Percentiles rank a stretch among this genome's conserved stretches.
These are phyloP conservation scores for Trichosporon coremiiforme DNA, from an alignment of 1,284 basidiomycete genomes.

Conservation along the genomic window DNA sequence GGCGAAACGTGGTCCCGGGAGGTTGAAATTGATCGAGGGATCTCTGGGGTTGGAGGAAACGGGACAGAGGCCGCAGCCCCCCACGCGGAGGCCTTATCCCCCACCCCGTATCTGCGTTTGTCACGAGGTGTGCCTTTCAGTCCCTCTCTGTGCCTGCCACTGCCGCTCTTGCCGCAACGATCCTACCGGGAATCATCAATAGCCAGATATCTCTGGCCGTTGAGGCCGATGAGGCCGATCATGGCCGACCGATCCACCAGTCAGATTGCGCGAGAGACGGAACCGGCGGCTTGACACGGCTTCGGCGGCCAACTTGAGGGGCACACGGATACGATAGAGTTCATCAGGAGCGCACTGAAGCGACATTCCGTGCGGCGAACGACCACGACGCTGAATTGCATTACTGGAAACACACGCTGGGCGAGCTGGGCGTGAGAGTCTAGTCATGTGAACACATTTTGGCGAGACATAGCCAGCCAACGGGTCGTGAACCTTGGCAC, in stretches of 20 bases:
- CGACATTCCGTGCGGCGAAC: background rate
- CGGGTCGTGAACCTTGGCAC: background rate
- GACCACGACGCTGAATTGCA: background rate
- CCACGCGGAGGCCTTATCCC: background rate
- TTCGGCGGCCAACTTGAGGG: no score
- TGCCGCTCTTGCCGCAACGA: background rate
- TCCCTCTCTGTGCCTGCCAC: background rate
- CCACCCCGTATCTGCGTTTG: background rate
- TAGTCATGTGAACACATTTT: background rate
- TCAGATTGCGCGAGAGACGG: background rate
- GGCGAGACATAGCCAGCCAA: background rate
- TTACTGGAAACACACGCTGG: background rate
- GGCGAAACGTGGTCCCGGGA: background rate
- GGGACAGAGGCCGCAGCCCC: background rate
- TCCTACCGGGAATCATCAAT: background rate
- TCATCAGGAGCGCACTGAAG: background rate
- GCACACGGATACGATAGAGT: background rate
- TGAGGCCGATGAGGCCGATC: background rate
- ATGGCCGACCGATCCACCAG: background rate
- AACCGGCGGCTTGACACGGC: no score
- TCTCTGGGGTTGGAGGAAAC: background rate
- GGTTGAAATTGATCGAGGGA: background rate
- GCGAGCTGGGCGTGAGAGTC: background rate
- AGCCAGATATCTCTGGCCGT: background rate
- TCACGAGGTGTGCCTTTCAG: constrained; percentile 1